Evolutionary conservation across 176 grass and related monocot species (phyloP).

Genomic region (Bothriochloa decipiens): DNA sequence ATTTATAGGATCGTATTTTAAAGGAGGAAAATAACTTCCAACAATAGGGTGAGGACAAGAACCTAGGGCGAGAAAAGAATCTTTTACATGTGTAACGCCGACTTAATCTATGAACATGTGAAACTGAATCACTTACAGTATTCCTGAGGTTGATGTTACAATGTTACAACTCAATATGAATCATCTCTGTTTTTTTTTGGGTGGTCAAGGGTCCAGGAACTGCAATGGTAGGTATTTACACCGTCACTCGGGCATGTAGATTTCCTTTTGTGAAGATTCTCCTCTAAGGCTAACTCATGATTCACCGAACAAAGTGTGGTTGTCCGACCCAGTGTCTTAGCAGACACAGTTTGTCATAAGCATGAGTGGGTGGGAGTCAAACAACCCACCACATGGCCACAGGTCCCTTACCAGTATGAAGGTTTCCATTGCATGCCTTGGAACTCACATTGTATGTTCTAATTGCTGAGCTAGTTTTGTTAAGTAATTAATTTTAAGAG

Average conservation of each 20-base stretch:
- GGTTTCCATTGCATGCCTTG: conserved; percentile 36
- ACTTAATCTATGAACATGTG: conserved; percentile 41
- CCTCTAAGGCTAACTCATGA: neutral
- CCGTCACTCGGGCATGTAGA: conserved; percentile 41
- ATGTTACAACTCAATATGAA: conserved; percentile 38
- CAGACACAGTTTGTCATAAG: conserved; percentile 1
- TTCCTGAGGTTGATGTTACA: conserved; percentile 24
- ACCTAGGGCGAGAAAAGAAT: neutral
- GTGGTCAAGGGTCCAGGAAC: conserved; percentile 1
- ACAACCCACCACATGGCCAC: neutral
- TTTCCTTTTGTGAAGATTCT: conserved; percentile 12
- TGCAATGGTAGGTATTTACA: conserved; percentile 45
- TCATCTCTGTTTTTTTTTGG: neutral
- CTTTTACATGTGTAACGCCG: conserved; percentile 52
- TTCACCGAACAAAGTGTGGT: neutral
- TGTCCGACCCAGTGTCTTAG: neutral
- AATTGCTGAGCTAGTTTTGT: conserved; percentile 42
- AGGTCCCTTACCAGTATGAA: neutral
- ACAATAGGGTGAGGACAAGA: neutral
- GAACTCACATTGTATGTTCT: conserved; percentile 31
- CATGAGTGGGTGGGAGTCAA: neutral
- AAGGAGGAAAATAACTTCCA: neutral
- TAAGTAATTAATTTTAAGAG: conserved; percentile 46
- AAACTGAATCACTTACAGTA: conserved; percentile 41
- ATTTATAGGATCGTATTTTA: conserved; percentile 14